A percentile compares a stretch with the other conserved stretches of the same genome.
Conservation (phyloP, 2,329 filamentous ascomycete species). For the Aspergillus flavus region DNA sequence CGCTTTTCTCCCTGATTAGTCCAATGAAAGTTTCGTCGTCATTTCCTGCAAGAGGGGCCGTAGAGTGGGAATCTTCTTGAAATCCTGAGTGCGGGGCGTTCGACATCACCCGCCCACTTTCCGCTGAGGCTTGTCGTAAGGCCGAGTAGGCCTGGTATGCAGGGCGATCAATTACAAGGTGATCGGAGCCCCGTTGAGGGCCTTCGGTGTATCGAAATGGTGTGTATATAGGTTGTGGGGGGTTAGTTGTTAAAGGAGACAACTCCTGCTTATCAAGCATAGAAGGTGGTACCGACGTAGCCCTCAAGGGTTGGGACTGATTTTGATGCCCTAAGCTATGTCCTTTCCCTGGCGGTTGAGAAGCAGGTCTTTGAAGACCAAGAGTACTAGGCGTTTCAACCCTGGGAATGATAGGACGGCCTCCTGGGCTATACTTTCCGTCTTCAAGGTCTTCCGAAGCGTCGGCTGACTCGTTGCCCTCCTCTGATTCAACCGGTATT, state of each 20-base stretch:
- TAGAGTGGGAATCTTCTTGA: constrained; percentile 20
- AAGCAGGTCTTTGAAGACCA: constrained; percentile 29
- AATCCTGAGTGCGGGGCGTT: constrained; percentile 29
- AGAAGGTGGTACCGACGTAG: constrained; percentile 31
- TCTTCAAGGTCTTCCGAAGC: constrained; percentile 27
- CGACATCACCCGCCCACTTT: constrained; percentile 48
- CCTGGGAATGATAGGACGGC: constrained; percentile 49
- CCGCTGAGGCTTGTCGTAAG: constrained; percentile 47
- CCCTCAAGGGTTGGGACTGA: constrained; percentile 18
- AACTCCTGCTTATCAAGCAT: constrained; percentile 26
- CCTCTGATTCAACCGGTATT: constrained; percentile 37
- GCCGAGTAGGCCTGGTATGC: constrained; percentile 52
- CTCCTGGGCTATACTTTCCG: constrained; percentile 56
- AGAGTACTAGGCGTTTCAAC: constrained; percentile 23
- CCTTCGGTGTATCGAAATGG: constrained; percentile 50
- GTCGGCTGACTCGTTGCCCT: constrained; percentile 12
- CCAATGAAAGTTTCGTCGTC: constrained; percentile 51
- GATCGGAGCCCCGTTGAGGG: constrained; percentile 44
- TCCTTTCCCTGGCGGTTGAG: constrained; percentile 24
- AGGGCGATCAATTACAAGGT: constrained; percentile 42
- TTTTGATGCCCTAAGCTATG: constrained; percentile 6
- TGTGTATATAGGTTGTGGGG: constrained; percentile 46
- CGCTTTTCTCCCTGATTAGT: constrained; percentile 49
- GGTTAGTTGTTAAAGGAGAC: constrained; percentile 38
- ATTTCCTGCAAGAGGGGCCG: constrained; percentile 23